phyloP scores from a whole-genome alignment of 768 basidiomycete species.

The Albatrellus ellisii region DNA sequence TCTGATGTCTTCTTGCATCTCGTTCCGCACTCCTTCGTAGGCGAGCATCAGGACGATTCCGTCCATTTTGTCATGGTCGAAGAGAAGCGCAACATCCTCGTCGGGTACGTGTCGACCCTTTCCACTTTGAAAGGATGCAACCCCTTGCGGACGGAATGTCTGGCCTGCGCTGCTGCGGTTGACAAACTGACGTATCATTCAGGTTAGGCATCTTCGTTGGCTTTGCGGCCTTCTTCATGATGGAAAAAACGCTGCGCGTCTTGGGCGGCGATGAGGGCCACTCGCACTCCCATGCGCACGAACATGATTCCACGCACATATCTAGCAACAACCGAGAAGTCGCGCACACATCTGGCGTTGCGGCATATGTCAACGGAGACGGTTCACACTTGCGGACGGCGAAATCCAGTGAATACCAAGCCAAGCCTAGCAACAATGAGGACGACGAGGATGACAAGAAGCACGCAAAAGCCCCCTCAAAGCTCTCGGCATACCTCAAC shows the following conservation, averaged over 20 bases:
- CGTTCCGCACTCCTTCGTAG: constrained; percentile 86
- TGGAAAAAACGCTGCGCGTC: constrained; percentile 85
- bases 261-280: constrained; percentile 51
- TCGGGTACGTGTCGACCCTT: constrained; percentile 43
- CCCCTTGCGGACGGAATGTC: not conserved
- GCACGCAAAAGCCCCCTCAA: constrained; percentile 44
- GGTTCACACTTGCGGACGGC: constrained; percentile 28
- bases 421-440: constrained; percentile 13
- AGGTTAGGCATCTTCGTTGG: constrained; percentile 77
- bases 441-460: constrained; percentile 14
- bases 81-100: constrained; percentile 81
- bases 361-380: constrained; percentile 25
- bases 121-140: not conserved
- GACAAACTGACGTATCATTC: constrained; percentile 11
- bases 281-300: constrained; percentile 49
- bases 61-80: constrained; percentile 78
- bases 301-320: constrained; percentile 21
- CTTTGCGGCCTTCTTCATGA: constrained; percentile 84
- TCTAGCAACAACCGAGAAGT: constrained; percentile 18
- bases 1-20: constrained; percentile 91
- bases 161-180: not conserved
- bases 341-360: constrained; percentile 28
- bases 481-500: constrained; percentile 85
- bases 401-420: constrained; percentile 14
- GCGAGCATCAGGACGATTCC: constrained; percentile 62